Evolutionary conservation across 2,329 filamentous ascomycete species (phyloP).

Genomic region (Aureobasidium sp.): DNA sequence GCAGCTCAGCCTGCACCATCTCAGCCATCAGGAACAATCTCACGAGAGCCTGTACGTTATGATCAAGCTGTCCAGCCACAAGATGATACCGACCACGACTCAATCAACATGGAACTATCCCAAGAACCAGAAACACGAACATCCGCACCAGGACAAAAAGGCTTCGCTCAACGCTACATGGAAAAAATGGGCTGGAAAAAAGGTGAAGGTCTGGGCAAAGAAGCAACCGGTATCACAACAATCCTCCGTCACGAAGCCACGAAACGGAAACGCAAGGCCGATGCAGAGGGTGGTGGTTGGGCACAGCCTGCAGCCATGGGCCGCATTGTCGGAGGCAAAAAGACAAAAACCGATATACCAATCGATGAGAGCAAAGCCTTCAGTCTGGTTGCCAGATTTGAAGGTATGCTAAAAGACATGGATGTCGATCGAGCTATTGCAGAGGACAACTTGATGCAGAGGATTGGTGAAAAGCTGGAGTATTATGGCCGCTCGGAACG

Average conservation of each 20-base stretch:
- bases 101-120: constrained; percentile 21
- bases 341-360: constrained; percentile 33
- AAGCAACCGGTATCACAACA: constrained; percentile 73
- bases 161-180: constrained; percentile 83
- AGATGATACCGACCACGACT: constrained; percentile 30
- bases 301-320: constrained; percentile 59
- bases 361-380: constrained; percentile 29
- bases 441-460: constrained; percentile 65
- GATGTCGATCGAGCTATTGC: constrained; percentile 72
- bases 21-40: constrained; percentile 54
- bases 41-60: constrained; percentile 71
- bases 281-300: constrained; percentile 72
- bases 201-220: constrained; percentile 77
- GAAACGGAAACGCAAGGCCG: constrained; percentile 70
- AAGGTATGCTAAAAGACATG: constrained; percentile 80
- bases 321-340: constrained; percentile 72
- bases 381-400: constrained; percentile 70
- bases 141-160: constrained; percentile 66
- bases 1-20: constrained; percentile 22
- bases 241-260: constrained; percentile 78
- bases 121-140: constrained; percentile 41
- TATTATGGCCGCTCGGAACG: constrained; percentile 41
- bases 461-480: constrained; percentile 90
- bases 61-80: constrained; percentile 35
- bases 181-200: constrained; percentile 90